Conservation (phyloP, 2,329 filamentous ascomycete genomes). For the Apiospora hydei region DNA sequence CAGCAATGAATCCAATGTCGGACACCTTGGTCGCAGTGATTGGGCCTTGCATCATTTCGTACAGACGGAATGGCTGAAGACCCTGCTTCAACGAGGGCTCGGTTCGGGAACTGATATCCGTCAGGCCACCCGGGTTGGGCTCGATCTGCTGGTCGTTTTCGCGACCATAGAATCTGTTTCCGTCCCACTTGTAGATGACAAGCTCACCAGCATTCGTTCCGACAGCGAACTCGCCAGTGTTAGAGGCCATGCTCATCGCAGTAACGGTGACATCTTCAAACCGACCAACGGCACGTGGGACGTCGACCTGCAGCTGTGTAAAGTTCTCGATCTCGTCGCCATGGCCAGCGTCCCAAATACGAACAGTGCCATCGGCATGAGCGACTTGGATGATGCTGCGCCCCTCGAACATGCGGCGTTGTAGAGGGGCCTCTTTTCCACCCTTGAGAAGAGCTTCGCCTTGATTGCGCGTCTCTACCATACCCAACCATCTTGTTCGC, state of each 20-base stretch:
- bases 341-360: conserved; percentile 91
- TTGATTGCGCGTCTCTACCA: conserved; percentile 83
- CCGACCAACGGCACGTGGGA: conserved; percentile 82
- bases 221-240: conserved; percentile 83
- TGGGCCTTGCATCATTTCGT: conserved; percentile 83
- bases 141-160: conserved; percentile 62
- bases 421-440: conserved; percentile 74
- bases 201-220: conserved; percentile 86
- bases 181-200: conserved; percentile 86
- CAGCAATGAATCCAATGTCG: conserved; percentile 91
- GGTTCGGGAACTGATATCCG: conserved; percentile 74
- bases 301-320: conserved; percentile 81
- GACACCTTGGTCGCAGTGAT: conserved; percentile 83
- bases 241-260: conserved; percentile 80
- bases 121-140: conserved; percentile 72
- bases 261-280: conserved; percentile 79
- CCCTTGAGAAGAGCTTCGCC: conserved; percentile 82
- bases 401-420: conserved; percentile 79
- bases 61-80: conserved; percentile 78
- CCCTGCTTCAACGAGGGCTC: conserved; percentile 81
- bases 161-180: conserved; percentile 75
- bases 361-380: conserved; percentile 90
- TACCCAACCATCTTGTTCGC: conserved; percentile 84
- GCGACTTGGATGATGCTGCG: conserved; percentile 86
- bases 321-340: conserved; percentile 93